These are phyloP conservation scores for Coemansia sp. DNA, from an alignment of 192 early-diverging fungal genomes.

Conservation along the genomic window DNA sequence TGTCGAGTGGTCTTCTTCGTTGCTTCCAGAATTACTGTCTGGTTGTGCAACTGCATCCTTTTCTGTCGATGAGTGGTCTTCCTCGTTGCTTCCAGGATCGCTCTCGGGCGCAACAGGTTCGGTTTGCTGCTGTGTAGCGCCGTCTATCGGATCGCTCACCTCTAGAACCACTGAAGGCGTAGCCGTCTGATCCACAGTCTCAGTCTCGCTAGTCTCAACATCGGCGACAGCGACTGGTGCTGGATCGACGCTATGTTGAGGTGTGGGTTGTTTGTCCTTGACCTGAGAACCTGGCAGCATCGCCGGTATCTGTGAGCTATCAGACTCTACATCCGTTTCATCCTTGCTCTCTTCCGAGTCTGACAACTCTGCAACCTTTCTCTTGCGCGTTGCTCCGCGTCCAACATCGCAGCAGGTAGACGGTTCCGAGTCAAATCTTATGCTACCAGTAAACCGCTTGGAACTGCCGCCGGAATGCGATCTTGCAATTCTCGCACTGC, in stretches of 20 bases:
- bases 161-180: neutral
- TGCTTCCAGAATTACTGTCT: neutral
- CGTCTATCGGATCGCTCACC: neutral
- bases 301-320: neutral
- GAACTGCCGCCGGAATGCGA: neutral
- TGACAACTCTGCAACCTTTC: slow-evolving; percentile 4
- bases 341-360: neutral
- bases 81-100: neutral
- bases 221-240: neutral
- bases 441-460: neutral
- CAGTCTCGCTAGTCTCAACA: neutral
- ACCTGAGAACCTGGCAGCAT: neutral
- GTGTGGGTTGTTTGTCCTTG: neutral
- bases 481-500: neutral
- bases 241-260: neutral
- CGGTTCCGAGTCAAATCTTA: neutral
- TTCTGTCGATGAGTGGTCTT: neutral
- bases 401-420: neutral
- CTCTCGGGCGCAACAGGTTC: neutral
- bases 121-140: neutral
- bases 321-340: neutral
- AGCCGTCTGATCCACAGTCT: neutral
- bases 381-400: neutral
- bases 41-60: neutral
- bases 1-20: neutral